Conservation (phyloP, 441 rosid genomes). For the Lepidium campestre region DNA sequence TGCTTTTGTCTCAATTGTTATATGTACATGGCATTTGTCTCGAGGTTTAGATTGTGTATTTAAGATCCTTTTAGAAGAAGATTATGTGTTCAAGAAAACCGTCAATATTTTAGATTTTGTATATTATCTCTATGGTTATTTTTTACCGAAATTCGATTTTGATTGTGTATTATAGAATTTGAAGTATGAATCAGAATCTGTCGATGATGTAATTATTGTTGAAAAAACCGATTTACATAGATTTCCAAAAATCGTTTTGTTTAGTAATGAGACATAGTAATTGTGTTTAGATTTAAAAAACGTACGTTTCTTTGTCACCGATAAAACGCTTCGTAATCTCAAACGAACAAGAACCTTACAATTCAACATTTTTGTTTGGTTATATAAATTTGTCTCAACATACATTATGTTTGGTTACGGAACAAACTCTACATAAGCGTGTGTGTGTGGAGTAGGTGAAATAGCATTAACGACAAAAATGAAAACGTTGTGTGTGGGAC, state of each 20-base stretch:
- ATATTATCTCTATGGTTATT: too few species aligned
- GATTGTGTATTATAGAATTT: too few species aligned
- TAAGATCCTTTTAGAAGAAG: neutral
- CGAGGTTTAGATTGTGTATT: neutral
- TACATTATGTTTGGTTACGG: neutral
- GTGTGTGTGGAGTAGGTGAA: slow-evolving; percentile 22
- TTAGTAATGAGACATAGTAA: neutral
- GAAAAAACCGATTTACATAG: too few species aligned
- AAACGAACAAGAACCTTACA: too few species aligned
- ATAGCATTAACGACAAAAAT: slow-evolving; percentile 8
- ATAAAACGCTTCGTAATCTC: too few species aligned
- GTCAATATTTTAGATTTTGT: neutral
- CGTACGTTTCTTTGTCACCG: neutral
- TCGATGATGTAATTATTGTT: too few species aligned
- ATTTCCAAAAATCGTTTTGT: neutral
- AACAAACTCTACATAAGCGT: neutral
- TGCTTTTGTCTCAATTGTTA: neutral
- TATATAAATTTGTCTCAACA: too few species aligned
- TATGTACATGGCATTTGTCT: neutral
- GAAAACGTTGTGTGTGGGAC: slow-evolving; percentile 10
- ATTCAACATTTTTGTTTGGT: too few species aligned
- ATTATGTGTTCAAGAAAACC: neutral
- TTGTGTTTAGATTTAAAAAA: neutral
- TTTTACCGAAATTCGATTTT: too few species aligned
- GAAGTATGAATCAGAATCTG: too few species aligned